These are phyloP conservation scores for Vigna mungo DNA, from an alignment of 306 rosid genomes.

Conservation along the genomic window DNA sequence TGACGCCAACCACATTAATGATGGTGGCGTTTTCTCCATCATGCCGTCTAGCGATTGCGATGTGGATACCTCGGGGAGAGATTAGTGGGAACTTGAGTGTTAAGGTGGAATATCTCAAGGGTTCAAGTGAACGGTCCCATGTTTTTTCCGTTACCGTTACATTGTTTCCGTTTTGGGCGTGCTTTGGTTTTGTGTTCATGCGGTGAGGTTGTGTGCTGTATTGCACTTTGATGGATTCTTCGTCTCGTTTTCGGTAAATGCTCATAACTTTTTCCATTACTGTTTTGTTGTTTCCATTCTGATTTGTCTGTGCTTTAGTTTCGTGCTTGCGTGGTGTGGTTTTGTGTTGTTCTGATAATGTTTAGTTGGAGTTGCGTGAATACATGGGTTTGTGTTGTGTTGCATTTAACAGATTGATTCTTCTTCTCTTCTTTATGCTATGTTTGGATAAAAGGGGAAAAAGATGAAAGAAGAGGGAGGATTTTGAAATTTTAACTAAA, in stretches of 20 bases:
- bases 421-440: neutral
- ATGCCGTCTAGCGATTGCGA: constrained; percentile 59
- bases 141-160: neutral
- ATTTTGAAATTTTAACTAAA: neutral
- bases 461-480: neutral
- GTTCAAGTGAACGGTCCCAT: constrained; percentile 51
- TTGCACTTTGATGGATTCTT: neutral
- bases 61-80: constrained; percentile 79
- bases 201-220: neutral
- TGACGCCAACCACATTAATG: neutral
- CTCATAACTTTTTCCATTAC: neutral
- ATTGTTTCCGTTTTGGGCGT: neutral
- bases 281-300: neutral
- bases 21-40: constrained; percentile 57
- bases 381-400: neutral
- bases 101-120: constrained; percentile 59
- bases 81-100: constrained; percentile 80
- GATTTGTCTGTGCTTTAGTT: too few relatives aligned
- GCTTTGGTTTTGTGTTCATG: neutral
- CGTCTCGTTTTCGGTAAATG: neutral
- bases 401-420: neutral
- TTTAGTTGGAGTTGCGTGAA: neutral
- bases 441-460: neutral
- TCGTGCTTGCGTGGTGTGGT: neutral
- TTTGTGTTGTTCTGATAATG: neutral